phyloP scores from a whole-genome alignment of 345 rosid species.

The Arabis alpina region DNA sequence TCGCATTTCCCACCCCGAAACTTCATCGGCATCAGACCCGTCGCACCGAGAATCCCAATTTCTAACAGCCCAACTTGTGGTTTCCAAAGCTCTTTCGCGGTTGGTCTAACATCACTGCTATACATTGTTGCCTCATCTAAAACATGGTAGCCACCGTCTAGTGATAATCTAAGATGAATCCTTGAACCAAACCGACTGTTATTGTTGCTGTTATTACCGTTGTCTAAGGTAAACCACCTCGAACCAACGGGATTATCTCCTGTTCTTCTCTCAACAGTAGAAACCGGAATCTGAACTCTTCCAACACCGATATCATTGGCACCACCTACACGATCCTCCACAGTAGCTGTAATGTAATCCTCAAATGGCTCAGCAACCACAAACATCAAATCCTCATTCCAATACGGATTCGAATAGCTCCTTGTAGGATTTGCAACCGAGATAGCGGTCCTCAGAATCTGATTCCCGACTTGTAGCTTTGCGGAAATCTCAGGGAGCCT shows the following conservation, averaged over 20 bases:
- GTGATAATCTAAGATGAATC: conserved; percentile 64
- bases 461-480: conserved; percentile 68
- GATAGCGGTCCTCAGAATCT: conserved; percentile 57
- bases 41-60: conserved; percentile 73
- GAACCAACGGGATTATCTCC: conserved; percentile 61
- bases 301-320: conserved; percentile 54
- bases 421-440: conserved; percentile 46
- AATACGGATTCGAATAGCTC: conserved; percentile 62
- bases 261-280: conserved; percentile 49
- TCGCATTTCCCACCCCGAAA: conserved; percentile 54
- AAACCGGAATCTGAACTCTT: conserved; percentile 55
- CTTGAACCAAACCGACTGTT: conserved; percentile 57
- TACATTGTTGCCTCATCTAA: conserved; percentile 68
- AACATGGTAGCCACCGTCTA: conserved; percentile 79
- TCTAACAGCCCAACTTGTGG: conserved; percentile 74
- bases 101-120: conserved; percentile 65
- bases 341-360: conserved; percentile 55
- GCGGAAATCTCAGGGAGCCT: conserved; percentile 59
- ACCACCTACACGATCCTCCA: conserved; percentile 61
- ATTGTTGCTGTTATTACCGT: conserved; percentile 34
- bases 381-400: conserved; percentile 76
- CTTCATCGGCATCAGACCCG: conserved; percentile 65
- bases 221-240: conserved; percentile 72
- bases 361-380: conserved; percentile 79
- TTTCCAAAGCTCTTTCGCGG: conserved; percentile 68